Evolutionary conservation across 305 asterid genomes (phyloP), one percentile per base, ranked within the genome.

Genomic region (Fraxinus latifolia): DNA sequence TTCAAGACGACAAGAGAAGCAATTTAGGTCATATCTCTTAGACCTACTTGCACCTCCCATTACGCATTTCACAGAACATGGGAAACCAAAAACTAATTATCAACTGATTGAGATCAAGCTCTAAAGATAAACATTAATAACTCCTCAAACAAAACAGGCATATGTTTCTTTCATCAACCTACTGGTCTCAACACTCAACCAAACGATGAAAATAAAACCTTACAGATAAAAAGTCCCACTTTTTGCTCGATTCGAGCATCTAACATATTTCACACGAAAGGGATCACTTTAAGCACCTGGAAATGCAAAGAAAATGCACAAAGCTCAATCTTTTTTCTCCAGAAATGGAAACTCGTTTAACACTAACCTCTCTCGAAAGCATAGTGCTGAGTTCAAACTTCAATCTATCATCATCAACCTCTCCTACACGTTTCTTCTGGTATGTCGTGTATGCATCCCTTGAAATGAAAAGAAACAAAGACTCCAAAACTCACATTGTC

Each of bases 381-480:
- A 95, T 92, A 15, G 99, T 95, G 87, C 93, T 90, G 83, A 92
- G 88, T 85, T 95, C 99, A 39, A 95, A 94, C 87, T 92, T 93
- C 89, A 95, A 82, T 71, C 98, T 89, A 5, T 89, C 95, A 82
- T 95, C 98, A 79, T 90, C 95, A 80, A 94, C 88, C 88, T 89
- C 92, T 77, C 83, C 97, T 34, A 94, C 95, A 58, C 93, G 89
- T 81, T 80, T 91, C 85, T 86, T 89, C 67, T 95, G 99, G 85
- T 92, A 92, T 5, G 89, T 92, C 78, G 84, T 83, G 86, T 92
- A 95, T 65, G 90, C 91, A 78, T 90, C 91, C 91, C 98, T 94
- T 77, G 19, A 78, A 81, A 77, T 21, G 39, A 77, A 72, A 44
- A 37, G 81, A 62, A 82, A 33, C 47, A 79, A 36, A 77, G 25